These are phyloP conservation scores for Phylloporus arenicola DNA, from an alignment of 768 basidiomycete genomes.

Conservation along the genomic window DNA sequence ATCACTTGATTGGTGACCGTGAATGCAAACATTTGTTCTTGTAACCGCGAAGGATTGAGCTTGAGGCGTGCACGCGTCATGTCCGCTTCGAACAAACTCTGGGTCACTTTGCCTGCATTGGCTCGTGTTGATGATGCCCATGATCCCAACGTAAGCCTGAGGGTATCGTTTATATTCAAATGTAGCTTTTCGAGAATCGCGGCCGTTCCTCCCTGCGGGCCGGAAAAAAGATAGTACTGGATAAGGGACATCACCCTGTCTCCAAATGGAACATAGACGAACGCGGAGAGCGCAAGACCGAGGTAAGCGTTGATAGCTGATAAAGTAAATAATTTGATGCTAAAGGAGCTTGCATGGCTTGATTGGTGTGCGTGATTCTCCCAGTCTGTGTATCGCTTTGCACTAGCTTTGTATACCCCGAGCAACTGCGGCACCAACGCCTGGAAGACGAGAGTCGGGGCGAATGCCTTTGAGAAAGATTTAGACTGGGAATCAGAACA, in stretches of 20 bases:
- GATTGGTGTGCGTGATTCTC: conserved; percentile 88
- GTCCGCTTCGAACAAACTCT: conserved; percentile 48
- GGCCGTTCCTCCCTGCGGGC: conserved; percentile 10
- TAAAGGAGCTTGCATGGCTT: conserved; percentile 71
- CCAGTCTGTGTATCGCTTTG: conserved; percentile 71
- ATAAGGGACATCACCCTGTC: conserved; percentile 68
- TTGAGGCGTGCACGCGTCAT: conserved; percentile 47
- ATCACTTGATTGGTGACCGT: conserved; percentile 85
- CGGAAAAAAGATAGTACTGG: conserved; percentile 27
- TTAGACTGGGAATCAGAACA: background rate
- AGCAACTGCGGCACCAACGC: conserved; percentile 77
- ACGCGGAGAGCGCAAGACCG: conserved; percentile 88
- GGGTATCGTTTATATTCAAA: conserved; percentile 24
- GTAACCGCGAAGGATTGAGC: conserved; percentile 63
- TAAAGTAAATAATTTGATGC: conserved; percentile 86
- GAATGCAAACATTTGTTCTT: conserved; percentile 91
- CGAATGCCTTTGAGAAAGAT: conserved; percentile 49
- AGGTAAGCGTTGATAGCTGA: conserved; percentile 88
- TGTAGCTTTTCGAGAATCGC: conserved; percentile 19
- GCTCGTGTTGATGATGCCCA: conserved; percentile 6
- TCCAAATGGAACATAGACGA: conserved; percentile 93
- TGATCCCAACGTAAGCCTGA: conserved; percentile 26
- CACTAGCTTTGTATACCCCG: conserved; percentile 62
- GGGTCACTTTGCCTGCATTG: conserved; percentile 12
- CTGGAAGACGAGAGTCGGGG: conserved; percentile 80